Evolutionary conservation across 371 early-diverging fungal genomes (phyloP), one percentile per base, ranked within the genome.

Genomic region (Mucor piriformis): DNA sequence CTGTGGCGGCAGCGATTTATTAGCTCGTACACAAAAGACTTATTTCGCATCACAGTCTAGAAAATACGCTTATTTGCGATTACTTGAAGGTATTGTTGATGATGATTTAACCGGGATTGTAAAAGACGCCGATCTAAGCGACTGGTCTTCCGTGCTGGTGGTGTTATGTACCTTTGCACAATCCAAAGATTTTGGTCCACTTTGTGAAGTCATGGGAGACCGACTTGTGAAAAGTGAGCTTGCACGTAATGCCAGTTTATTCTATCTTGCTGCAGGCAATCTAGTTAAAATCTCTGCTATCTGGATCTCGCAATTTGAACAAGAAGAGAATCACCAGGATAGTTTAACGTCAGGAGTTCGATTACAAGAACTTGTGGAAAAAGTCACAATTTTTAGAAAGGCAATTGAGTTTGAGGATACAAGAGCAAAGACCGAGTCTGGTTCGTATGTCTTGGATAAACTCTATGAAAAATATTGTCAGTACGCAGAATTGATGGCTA

Each of bases 131-230:
- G 82, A 82, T 27, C 53, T 95, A 61, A 77, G 73, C 7, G 90
- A 91, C 42, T 98, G 99, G 99, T 84, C 90, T 57, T 93, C 95
- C 51, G 80, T 94, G 18, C 72, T 97, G 18, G 95, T 92, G 3
- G 76, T 95, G 7, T 77, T 98, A 27, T 96, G 95, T 76, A 95
- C 95, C 0, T 97, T 93, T 74, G 92, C 93, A 20, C 74, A 84
- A 44, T 77, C 85, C 13, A 88, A 87, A 18, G 87, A 91, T 29
- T 89, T 93, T 67, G 82, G 81, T 33, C 63, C 68, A 20, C 69
- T 91, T 23, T 86, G 88, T 56, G 88, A 87, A 52, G 66, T 68
- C 0, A 79, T 94, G 21, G 93, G 92, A 12, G 70, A 75, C 34
- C 82, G 92, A 16, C 64, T 93, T 24, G 82, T 86, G 53, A 42